phyloP scores from a whole-genome alignment of 176 grass and related monocot genomes.

The Typha latifolia region DNA sequence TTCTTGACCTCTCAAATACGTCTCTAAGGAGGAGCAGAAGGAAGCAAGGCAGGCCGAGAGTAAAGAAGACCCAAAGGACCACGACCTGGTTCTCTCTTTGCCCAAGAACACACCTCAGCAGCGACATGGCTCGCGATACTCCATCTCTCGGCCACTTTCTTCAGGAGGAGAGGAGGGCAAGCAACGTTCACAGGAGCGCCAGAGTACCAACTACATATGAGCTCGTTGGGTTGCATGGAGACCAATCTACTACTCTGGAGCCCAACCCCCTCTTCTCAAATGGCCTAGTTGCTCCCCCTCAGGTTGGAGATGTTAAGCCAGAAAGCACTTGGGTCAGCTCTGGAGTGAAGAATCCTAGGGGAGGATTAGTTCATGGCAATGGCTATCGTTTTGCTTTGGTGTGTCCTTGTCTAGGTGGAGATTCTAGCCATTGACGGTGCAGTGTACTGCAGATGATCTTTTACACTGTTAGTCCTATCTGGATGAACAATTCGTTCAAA shows the following conservation, averaged over 20 bases:
- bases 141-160: conserved; percentile 25
- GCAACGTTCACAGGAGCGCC: neutral
- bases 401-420: conserved; percentile 13
- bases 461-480: neutral
- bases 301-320: neutral
- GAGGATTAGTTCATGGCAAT: neutral
- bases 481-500: neutral
- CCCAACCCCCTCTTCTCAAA: conserved; percentile 6
- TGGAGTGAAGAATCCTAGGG: neutral
- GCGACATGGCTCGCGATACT: neutral
- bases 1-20: conserved; percentile 15
- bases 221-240: neutral
- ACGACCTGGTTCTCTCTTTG: conserved; percentile 13
- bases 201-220: neutral
- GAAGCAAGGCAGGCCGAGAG: neutral
- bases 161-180: conserved; percentile 11
- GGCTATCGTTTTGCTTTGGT: conserved; percentile 7
- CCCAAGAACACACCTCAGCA: neutral
- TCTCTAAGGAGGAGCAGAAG: conserved; percentile 7
- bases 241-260: neutral
- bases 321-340: neutral
- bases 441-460: neutral
- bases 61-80: conserved; percentile 2
- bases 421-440: neutral
- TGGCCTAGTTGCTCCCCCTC: conserved; percentile 8